phyloP scores from a whole-genome alignment of 2,329 filamentous ascomycete species.

The Ascochyta pisi region DNA sequence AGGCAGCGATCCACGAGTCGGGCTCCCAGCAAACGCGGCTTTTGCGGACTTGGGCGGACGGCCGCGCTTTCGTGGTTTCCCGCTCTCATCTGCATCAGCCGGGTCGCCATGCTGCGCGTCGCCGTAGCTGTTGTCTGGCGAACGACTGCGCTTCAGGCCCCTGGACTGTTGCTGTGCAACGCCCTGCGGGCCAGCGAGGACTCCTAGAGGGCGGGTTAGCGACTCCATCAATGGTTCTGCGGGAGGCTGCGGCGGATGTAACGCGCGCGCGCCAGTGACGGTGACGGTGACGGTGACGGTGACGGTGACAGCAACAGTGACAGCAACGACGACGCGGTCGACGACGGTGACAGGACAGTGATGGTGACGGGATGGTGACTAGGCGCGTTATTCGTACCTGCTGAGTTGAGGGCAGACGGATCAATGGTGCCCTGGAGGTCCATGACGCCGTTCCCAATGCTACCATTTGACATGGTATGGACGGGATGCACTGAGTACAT shows the following conservation, averaged over 20 bases:
- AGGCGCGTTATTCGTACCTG: constrained; percentile 40
- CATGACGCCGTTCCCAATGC: constrained; percentile 51
- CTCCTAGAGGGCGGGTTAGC: constrained; percentile 39
- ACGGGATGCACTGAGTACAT: constrained; percentile 52
- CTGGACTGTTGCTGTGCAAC: constrained; percentile 46
- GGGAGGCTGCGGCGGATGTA: constrained; percentile 43
- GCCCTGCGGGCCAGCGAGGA: constrained; percentile 39
- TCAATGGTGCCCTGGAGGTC: constrained; percentile 52
- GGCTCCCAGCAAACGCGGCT: constrained; percentile 61
- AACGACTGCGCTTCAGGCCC: constrained; percentile 52
- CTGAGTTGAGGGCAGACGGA: constrained; percentile 48
- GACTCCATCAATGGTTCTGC: constrained; percentile 16
- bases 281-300: no score
- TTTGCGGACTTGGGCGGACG: constrained; percentile 67
- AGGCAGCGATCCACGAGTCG: constrained; percentile 59
- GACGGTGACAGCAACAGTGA: no score
- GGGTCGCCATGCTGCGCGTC: constrained; percentile 40
- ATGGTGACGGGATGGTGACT: background rate
- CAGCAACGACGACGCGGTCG: no score
- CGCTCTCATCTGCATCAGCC: constrained; percentile 35
- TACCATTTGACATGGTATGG: constrained; percentile 49
- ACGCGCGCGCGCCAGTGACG: constrained; percentile 25
- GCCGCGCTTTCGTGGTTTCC: constrained; percentile 53
- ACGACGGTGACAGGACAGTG: no score
- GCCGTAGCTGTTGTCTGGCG: constrained; percentile 48